These are phyloP conservation scores for Neurospora sp. DNA, from an alignment of 495 filamentous ascomycete species.

Conservation along the genomic window DNA sequence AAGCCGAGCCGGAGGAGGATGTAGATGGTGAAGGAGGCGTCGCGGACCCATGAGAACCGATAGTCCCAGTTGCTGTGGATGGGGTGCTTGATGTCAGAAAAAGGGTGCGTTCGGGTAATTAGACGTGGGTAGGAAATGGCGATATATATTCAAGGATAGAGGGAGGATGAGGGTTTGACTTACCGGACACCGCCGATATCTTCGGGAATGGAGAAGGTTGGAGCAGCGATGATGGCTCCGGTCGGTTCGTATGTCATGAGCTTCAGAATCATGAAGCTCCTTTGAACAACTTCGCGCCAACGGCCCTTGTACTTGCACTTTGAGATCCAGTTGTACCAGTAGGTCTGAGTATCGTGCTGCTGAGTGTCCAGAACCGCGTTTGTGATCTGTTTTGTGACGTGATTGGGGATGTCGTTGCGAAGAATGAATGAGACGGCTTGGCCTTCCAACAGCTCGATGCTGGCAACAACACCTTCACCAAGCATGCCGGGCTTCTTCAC, in stretches of 20 bases:
- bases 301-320: slow-evolving; percentile 59
- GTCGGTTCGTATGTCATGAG: slow-evolving; percentile 55
- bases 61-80: slow-evolving; percentile 63
- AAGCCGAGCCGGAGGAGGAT: slow-evolving; percentile 66
- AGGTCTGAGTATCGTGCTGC: slow-evolving; percentile 55
- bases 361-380: slow-evolving; percentile 43
- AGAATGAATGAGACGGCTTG: slow-evolving; percentile 59
- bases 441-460: slow-evolving; percentile 48
- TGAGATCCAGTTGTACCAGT: slow-evolving; percentile 62
- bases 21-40: slow-evolving; percentile 66
- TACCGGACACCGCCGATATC: slow-evolving; percentile 53
- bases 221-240: slow-evolving; percentile 39
- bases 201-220: slow-evolving; percentile 58
- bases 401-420: slow-evolving; percentile 43
- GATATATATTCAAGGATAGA: not conserved
- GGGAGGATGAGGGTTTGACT: slow-evolving; percentile 1
- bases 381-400: slow-evolving; percentile 43
- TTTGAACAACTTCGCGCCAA: slow-evolving; percentile 56
- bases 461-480: slow-evolving; percentile 50
- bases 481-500: slow-evolving; percentile 40
- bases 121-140: not conserved
- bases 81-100: slow-evolving; percentile 3
- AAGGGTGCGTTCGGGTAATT: not conserved
- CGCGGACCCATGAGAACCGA: slow-evolving; percentile 64
- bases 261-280: slow-evolving; percentile 62